Evolutionary conservation across 257 asterid species (phyloP).

Genomic region (Solanum bulbocastanum): DNA sequence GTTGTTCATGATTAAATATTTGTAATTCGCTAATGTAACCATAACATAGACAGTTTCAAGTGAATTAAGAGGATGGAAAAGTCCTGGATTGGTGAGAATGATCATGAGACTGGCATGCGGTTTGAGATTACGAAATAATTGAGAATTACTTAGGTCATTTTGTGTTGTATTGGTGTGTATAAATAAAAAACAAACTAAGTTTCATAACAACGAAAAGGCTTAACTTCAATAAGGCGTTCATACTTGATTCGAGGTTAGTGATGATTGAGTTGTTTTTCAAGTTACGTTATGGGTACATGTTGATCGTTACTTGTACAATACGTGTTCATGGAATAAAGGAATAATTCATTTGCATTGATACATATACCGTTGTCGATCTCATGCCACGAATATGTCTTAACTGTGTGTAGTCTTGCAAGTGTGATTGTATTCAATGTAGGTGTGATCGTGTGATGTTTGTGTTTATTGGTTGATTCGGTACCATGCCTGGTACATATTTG

Average conservation of each 20-base stretch:
- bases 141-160: neutral
- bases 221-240: no score
- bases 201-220: no score
- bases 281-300: neutral
- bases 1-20: no score
- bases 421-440: no score
- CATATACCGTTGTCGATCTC: neutral
- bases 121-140: neutral
- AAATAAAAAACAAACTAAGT: no score
- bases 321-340: neutral
- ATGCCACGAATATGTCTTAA: neutral
- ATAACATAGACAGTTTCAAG: no score
- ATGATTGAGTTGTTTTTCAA: neutral
- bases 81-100: neutral
- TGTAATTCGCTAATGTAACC: neutral
- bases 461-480: neutral
- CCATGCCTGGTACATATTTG: neutral
- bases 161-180: neutral
- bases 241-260: neutral
- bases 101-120: neutral
- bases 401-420: neutral
- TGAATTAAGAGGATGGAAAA: neutral
- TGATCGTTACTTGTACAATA: neutral
- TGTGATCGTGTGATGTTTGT: neutral
- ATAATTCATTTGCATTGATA: neutral